Conservation (phyloP, 495 filamentous ascomycete species). For the Hypoxylon fuscum region DNA sequence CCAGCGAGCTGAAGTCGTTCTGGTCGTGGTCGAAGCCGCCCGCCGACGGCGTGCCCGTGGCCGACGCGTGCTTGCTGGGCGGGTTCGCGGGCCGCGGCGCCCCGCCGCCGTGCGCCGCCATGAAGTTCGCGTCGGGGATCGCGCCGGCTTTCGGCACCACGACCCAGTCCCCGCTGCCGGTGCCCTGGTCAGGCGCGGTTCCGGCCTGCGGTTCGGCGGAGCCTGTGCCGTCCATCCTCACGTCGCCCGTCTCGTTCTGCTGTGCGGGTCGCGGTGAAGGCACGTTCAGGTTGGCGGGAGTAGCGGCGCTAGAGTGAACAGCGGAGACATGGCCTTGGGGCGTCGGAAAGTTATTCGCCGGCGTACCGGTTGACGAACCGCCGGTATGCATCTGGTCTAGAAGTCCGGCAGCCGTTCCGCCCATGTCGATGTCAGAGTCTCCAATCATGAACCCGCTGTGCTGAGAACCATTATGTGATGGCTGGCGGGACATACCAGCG, state of each 20-base stretch:
- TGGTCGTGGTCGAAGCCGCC: slow-evolving; percentile 51
- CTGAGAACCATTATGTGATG: slow-evolving; percentile 57
- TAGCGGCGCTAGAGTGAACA: slow-evolving; percentile 55
- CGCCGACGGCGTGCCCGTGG: slow-evolving; percentile 50
- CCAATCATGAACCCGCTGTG: slow-evolving; percentile 61
- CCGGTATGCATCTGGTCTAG: slow-evolving; percentile 71
- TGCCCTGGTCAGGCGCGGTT: slow-evolving; percentile 51
- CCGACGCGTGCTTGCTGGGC: slow-evolving; percentile 50
- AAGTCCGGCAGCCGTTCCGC: slow-evolving; percentile 66
- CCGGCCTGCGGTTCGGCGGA: slow-evolving; percentile 21
- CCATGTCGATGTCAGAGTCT: slow-evolving; percentile 73
- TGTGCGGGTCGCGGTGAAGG: slow-evolving; percentile 45
- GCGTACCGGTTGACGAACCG: slow-evolving; percentile 62
- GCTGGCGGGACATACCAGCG: slow-evolving; percentile 53
- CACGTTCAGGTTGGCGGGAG: slow-evolving; percentile 53
- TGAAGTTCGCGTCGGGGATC: slow-evolving; percentile 39
- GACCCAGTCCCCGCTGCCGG: slow-evolving; percentile 62
- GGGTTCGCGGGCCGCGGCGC: slow-evolving; percentile 23
- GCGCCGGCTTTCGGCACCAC: slow-evolving; percentile 60
- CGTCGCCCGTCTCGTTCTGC: slow-evolving; percentile 36
- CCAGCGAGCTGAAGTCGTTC: slow-evolving; percentile 63
- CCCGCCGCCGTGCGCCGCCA: slow-evolving; percentile 13
- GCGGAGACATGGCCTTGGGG: slow-evolving; percentile 55
- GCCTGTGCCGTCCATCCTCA: slow-evolving; percentile 50
- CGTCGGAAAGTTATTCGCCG: slow-evolving; percentile 55